Conservation (phyloP, 169 alveolate genomes). For the Plasmodium knowlesi region DNA sequence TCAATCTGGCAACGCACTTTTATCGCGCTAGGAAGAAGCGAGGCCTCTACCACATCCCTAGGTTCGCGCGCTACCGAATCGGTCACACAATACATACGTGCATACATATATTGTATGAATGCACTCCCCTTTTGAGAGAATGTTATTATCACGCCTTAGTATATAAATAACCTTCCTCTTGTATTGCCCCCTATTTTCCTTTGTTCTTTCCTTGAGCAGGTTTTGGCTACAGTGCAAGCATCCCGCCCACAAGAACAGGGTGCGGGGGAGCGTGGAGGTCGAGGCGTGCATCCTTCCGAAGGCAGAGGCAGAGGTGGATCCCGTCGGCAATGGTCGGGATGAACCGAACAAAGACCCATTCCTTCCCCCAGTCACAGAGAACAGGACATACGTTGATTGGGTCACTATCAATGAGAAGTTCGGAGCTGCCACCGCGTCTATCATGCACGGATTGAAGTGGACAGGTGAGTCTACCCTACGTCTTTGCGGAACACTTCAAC, state of each 20-base stretch:
- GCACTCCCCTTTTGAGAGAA: too few relatives aligned
- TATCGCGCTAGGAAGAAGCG: conserved; percentile 85
- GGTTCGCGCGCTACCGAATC: conserved; percentile 8
- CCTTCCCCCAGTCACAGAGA: conserved; percentile 89
- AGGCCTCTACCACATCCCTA: conserved; percentile 83
- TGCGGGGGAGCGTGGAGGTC: conserved; percentile 89
- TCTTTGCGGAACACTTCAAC: not conserved
- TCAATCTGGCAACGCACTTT: conserved; percentile 88
- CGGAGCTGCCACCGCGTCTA: conserved; percentile 85
- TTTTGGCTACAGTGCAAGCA: conserved; percentile 85
- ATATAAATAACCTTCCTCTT: not conserved
- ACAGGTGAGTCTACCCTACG: conserved; percentile 66
- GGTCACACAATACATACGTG: not conserved
- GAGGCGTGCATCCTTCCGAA: conserved; percentile 88
- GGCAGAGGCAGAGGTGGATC: conserved; percentile 86
- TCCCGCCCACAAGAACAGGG: conserved; percentile 86
- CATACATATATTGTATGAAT: not conserved
- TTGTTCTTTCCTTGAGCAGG: conserved; percentile 25
- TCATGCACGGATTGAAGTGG: conserved; percentile 83
- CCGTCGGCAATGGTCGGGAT: conserved; percentile 93
- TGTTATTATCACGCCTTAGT: not conserved
- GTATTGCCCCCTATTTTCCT: not conserved
- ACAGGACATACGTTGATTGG: conserved; percentile 92
- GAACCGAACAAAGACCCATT: conserved; percentile 92
- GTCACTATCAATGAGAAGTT: conserved; percentile 88